Base-by-base conservation (phyloP, 78 protist species). In the Speleostelium caveatum region DNA sequence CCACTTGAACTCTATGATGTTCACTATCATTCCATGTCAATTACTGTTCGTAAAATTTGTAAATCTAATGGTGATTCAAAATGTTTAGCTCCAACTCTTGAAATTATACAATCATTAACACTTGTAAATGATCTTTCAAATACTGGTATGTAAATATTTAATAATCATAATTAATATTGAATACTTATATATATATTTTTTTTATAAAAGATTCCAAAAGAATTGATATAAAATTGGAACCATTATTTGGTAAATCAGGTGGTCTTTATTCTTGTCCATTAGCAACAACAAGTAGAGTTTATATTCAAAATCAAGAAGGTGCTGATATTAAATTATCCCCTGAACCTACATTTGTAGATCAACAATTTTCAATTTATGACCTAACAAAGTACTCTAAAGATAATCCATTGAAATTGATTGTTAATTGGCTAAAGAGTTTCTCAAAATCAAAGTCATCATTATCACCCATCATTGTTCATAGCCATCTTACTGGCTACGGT, bases 401-500 rank as follows among this genome's bases (percentile, higher is more conserved):
- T 30, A 56, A 58, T 19, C 65, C 93, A 75, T 73, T 75, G 22
- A 55, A 67, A 8, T 66, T 74, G 24, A 33, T 21, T 36, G n/a
- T 75, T 2, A 39, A 21, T 28, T 75, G 86, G 87, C 30, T 22
- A 42, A 66, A 39, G 26, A 56, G 32, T 42, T 66, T 51, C 5
- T 0, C 16, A 63, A 66, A 30, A 73, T 55, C 41, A 14, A 4
- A 8, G n/a, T n/a, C n/a, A n/a, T 10, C 53, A 45, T 45, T 45
- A 45, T 45, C 53, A 14, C 87, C 87, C 38, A 45, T 91, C 1
- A 41, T 66, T 5, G 89, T 83, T 17, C 87, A 73, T 22, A 79
- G 86, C 33, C 86, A 91, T 63, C 62, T 91, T 2, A 91, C 95
- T 33, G 95, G 95, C 21, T 71, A 78, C 38, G 95, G 95, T 26